These are phyloP conservation scores for Oryza longistaminata DNA, from an alignment of 176 grass and related monocot species.

Conservation along the genomic window DNA sequence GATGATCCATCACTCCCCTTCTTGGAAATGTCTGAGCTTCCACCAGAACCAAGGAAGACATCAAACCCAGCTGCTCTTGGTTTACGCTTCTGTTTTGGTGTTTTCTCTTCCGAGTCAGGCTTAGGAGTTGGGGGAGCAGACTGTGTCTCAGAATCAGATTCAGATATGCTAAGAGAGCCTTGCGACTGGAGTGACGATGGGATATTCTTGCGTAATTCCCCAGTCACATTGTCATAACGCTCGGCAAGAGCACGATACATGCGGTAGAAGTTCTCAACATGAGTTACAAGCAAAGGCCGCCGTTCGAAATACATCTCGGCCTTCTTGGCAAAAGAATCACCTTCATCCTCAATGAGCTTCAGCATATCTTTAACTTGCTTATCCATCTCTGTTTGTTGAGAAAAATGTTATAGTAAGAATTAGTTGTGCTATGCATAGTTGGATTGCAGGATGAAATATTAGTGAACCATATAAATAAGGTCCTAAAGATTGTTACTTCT, in stretches of 20 bases:
- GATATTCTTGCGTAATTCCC: conserved; percentile 80
- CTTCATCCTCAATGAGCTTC: conserved; percentile 86
- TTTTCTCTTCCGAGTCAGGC: conserved; percentile 41
- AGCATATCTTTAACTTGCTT: conserved; percentile 95
- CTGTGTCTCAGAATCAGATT: conserved; percentile 59
- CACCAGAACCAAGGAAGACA: conserved; percentile 52
- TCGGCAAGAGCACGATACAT: conserved; percentile 96
- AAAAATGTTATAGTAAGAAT: conserved; percentile 17
- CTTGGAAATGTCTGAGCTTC: conserved; percentile 41
- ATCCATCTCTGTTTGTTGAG: conserved; percentile 72
- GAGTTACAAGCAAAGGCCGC: conserved; percentile 64
- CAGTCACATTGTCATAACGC: conserved; percentile 94
- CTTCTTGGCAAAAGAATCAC: conserved; percentile 92
- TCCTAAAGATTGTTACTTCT: conserved; percentile 1
- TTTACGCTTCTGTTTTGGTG: conserved; percentile 38
- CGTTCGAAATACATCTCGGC: conserved; percentile 89
- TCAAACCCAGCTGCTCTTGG: conserved; percentile 53
- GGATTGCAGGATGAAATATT: background rate
- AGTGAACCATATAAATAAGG: background rate
- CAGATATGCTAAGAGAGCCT: conserved; percentile 51
- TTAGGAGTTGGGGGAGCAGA: conserved; percentile 38
- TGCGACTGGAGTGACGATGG: conserved; percentile 68
- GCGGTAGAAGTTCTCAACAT: conserved; percentile 88
- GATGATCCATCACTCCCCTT: conserved; percentile 70
- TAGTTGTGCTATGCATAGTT: conserved; percentile 16